Evolutionary conservation across 306 rosid genomes (phyloP).

Genomic region (Cyamopsis tetragonoloba): DNA sequence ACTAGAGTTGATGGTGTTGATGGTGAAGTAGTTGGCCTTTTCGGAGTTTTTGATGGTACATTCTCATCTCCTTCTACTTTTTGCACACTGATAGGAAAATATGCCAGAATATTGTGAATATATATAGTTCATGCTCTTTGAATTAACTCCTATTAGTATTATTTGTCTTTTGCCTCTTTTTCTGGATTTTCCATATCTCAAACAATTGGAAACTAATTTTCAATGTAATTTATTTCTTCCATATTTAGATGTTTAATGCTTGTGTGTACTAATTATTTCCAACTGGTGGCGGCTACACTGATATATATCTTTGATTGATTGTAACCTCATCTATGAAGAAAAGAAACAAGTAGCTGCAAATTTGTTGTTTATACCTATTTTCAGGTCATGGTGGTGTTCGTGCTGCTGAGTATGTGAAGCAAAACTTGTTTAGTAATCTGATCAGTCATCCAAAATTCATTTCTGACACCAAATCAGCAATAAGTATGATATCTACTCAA

Average conservation of each 20-base stretch:
- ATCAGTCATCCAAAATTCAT: conserved; percentile 90
- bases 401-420: conserved; percentile 96
- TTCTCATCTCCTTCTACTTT: neutral
- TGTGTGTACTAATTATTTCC: neutral
- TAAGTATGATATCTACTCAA: conserved; percentile 47
- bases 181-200: neutral
- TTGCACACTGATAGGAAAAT: neutral
- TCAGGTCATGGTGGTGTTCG: conserved; percentile 96
- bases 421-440: conserved; percentile 86
- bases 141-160: neutral
- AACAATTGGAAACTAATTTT: neutral
- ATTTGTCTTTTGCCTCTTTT: neutral
- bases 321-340: neutral
- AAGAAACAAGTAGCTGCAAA: conserved; percentile 9
- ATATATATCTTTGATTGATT: conserved; percentile 7
- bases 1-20: conserved; percentile 93
- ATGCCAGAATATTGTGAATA: conserved; percentile 5
- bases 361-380: conserved; percentile 25
- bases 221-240: neutral
- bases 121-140: neutral
- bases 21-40: conserved; percentile 89
- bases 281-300: neutral
- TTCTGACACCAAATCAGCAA: conserved; percentile 92
- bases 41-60: conserved; percentile 93
- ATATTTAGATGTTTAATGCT: neutral